These are phyloP conservation scores for Mangifera indica DNA, from an alignment of 345 rosid species.

Conservation along the genomic window DNA sequence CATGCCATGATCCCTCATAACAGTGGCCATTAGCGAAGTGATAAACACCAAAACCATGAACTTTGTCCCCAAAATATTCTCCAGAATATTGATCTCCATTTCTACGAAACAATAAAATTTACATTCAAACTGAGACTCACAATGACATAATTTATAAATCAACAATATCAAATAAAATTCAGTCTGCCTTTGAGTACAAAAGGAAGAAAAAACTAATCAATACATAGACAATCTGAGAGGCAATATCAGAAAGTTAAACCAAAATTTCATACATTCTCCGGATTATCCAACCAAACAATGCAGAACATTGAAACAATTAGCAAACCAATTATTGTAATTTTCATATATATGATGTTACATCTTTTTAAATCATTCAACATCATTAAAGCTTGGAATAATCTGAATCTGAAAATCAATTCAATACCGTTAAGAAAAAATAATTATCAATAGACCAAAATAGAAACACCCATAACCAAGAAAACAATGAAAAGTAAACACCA, in stretches of 20 bases:
- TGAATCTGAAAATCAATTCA: not conserved
- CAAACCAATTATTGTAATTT: not conserved
- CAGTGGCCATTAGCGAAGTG: slow-evolving; percentile 86
- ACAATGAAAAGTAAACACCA: not conserved
- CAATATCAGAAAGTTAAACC: too few species aligned
- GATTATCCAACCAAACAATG: not conserved
- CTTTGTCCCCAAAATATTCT: slow-evolving; percentile 89
- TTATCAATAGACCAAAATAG: not conserved
- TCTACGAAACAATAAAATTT: slow-evolving; percentile 42
- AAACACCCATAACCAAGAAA: too few species aligned
- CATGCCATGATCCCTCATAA: slow-evolving; percentile 98
- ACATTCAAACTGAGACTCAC: not conserved
- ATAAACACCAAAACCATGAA: slow-evolving; percentile 90
- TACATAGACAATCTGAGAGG: too few species aligned
- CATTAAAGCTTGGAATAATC: not conserved
- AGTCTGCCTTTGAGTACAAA: too few species aligned
- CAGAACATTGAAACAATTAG: not conserved
- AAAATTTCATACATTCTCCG: not conserved
- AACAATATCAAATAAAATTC: slow-evolving; percentile 4
- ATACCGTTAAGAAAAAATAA: not conserved
- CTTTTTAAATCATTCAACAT: not conserved
- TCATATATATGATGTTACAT: not conserved
- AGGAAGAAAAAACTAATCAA: too few species aligned
- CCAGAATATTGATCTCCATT: slow-evolving; percentile 92
- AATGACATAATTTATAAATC: slow-evolving; percentile 1